A percentile compares a stretch with the other conserved stretches of the same genome.
phyloP scores from a whole-genome alignment of 1,139 yeast genomes.

The Debaryomyces subglobosus region DNA sequence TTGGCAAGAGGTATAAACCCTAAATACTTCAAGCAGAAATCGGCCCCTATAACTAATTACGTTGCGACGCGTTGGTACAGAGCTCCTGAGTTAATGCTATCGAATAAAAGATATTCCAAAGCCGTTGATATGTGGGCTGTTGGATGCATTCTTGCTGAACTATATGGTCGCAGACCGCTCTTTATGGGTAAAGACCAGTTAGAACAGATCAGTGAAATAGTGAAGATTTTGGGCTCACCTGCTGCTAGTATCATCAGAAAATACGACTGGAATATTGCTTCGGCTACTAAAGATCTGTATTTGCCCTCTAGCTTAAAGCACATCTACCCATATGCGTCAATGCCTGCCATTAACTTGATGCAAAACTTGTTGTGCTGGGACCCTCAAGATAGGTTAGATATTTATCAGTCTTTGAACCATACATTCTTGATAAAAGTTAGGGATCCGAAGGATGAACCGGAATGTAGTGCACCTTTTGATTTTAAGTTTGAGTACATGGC shows the following conservation, averaged over 20 bases:
- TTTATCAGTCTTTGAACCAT: slow-evolving; percentile 56
- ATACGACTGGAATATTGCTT: slow-evolving; percentile 32
- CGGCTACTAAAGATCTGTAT: slow-evolving; percentile 42
- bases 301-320: slow-evolving; percentile 47
- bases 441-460: slow-evolving; percentile 52
- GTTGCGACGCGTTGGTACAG: slow-evolving; percentile 97
- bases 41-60: slow-evolving; percentile 67
- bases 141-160: slow-evolving; percentile 78
- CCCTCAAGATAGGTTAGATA: slow-evolving; percentile 46
- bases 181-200: slow-evolving; percentile 70
- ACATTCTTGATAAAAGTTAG: slow-evolving; percentile 52
- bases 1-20: slow-evolving; percentile 75
- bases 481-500: slow-evolving; percentile 60
- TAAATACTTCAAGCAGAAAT: slow-evolving; percentile 38
- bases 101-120: slow-evolving; percentile 55
- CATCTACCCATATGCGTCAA: slow-evolving; percentile 62
- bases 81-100: slow-evolving; percentile 85
- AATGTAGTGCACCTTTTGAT: slow-evolving; percentile 52
- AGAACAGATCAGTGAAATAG: slow-evolving; percentile 66
- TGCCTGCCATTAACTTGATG: slow-evolving; percentile 50
- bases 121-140: slow-evolving; percentile 81
- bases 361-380: slow-evolving; percentile 66
- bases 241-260: slow-evolving; percentile 36
- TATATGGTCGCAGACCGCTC: slow-evolving; percentile 72
- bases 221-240: slow-evolving; percentile 67